Evolutionary conservation across 2,329 filamentous ascomycete species (phyloP).

Genomic region (Aureobasidium sp.): DNA sequence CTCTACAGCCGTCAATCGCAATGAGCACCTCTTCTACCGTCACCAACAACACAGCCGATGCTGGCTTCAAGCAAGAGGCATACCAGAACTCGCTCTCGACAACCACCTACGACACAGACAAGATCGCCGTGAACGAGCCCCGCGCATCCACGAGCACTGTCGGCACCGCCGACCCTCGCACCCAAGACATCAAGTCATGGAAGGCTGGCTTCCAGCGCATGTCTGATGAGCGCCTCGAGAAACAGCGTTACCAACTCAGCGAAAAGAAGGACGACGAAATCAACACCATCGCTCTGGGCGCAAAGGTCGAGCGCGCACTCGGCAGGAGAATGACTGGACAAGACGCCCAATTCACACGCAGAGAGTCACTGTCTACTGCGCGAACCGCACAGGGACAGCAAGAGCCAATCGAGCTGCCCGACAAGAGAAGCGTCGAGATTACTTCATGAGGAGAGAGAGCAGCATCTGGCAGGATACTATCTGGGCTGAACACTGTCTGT

Average conservation of each 20-base stretch:
- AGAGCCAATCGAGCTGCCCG: not conserved
- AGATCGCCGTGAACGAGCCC: slow-evolving; percentile 15
- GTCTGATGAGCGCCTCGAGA: slow-evolving; percentile 76
- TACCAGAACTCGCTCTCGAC: not conserved
- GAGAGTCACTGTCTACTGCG: slow-evolving; percentile 16
- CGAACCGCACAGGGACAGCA: slow-evolving; percentile 24
- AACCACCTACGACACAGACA: slow-evolving; percentile 22
- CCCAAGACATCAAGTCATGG: slow-evolving; percentile 64
- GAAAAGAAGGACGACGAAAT: slow-evolving; percentile 74
- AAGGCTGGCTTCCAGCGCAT: slow-evolving; percentile 75
- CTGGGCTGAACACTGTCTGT: not conserved
- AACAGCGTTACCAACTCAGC: slow-evolving; percentile 72
- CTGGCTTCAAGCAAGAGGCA: slow-evolving; percentile 5
- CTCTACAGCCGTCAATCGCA: slow-evolving; percentile 43
- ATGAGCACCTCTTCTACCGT: slow-evolving; percentile 22
- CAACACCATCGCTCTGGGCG: slow-evolving; percentile 78
- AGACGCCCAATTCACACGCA: slow-evolving; percentile 72
- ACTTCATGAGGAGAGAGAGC: not conserved
- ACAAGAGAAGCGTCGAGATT: slow-evolving; percentile 12
- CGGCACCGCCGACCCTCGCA: slow-evolving; percentile 37
- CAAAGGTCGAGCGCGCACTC: slow-evolving; percentile 83
- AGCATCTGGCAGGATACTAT: not conserved
- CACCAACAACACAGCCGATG: slow-evolving; percentile 20
- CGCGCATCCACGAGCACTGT: slow-evolving; percentile 22
- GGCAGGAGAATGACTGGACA: slow-evolving; percentile 79